These are phyloP conservation scores for Paracoccidioides brasiliensis DNA, from an alignment of 2,329 filamentous ascomycete genomes.

Conservation along the genomic window DNA sequence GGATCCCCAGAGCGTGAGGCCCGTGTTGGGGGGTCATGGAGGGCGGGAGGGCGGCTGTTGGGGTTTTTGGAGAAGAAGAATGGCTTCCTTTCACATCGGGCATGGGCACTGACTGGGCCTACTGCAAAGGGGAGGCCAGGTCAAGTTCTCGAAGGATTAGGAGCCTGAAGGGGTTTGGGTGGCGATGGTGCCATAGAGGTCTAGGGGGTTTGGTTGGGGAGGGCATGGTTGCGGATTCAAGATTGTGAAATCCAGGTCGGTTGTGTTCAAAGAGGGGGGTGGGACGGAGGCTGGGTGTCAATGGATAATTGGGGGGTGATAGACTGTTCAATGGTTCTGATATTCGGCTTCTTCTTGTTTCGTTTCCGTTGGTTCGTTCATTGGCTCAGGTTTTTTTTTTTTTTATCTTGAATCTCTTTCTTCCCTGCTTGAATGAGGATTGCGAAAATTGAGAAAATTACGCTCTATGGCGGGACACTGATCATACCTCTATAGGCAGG, in stretches of 20 bases:
- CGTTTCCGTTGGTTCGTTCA: too few species aligned
- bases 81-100: constrained; percentile 5
- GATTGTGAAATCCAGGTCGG: neutral
- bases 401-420: too few species aligned
- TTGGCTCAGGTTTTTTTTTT: too few species aligned
- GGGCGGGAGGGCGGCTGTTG: constrained; percentile 23
- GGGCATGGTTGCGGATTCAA: neutral
- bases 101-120: neutral
- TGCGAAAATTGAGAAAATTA: too few species aligned
- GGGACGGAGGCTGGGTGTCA: too few species aligned
- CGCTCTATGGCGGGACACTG: too few species aligned
- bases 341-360: too few species aligned
- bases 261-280: neutral
- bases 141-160: constrained; percentile 12
- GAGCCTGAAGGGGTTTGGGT: constrained; percentile 13
- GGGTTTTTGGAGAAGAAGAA: constrained; percentile 18
- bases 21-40: constrained; percentile 35
- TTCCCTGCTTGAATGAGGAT: too few species aligned
- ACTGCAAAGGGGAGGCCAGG: constrained; percentile 7
- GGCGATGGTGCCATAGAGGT: constrained; percentile 8
- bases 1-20: constrained; percentile 37
- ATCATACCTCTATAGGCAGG: too few species aligned
- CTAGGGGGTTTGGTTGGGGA: constrained; percentile 10
- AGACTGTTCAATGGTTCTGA: too few species aligned
- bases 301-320: too few species aligned